phyloP scores from a whole-genome alignment of 805 yeast species.

The Candida glaebosa region DNA sequence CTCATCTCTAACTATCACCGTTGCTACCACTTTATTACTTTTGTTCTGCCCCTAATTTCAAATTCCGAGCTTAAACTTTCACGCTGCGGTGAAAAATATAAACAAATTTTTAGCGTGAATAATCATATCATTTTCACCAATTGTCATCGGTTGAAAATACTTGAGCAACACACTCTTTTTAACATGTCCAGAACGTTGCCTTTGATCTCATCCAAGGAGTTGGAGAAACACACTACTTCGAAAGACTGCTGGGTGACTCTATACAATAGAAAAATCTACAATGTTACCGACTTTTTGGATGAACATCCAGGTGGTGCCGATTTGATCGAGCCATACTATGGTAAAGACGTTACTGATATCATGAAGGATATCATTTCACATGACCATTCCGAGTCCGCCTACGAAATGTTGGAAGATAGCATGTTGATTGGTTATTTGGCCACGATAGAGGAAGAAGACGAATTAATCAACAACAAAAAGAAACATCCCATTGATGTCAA shows the following conservation, averaged over 20 bases:
- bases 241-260: conserved; percentile 79
- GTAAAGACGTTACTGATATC: conserved; percentile 64
- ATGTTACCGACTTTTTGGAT: conserved; percentile 69
- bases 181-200: conserved; percentile 45
- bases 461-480: conserved; percentile 58
- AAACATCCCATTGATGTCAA: conserved; percentile 59
- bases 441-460: conserved; percentile 70
- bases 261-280: conserved; percentile 75
- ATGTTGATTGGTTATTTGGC: conserved; percentile 82
- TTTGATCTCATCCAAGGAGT: conserved; percentile 50
- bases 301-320: conserved; percentile 73
- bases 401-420: conserved; percentile 79
- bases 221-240: conserved; percentile 49
- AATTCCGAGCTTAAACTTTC: neutral
- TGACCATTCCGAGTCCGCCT: conserved; percentile 80
- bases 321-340: conserved; percentile 54
- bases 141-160: neutral
- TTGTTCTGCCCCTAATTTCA: neutral
- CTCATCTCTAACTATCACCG: too few species aligned
- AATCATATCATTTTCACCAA: too few species aligned
- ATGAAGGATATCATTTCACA: conserved; percentile 73
- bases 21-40: too few species aligned
- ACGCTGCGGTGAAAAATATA: neutral
- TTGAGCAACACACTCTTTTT: neutral
- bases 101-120: neutral